Conservation (phyloP, 441 rosid genomes). For the Populus trichocarpa region DNA sequence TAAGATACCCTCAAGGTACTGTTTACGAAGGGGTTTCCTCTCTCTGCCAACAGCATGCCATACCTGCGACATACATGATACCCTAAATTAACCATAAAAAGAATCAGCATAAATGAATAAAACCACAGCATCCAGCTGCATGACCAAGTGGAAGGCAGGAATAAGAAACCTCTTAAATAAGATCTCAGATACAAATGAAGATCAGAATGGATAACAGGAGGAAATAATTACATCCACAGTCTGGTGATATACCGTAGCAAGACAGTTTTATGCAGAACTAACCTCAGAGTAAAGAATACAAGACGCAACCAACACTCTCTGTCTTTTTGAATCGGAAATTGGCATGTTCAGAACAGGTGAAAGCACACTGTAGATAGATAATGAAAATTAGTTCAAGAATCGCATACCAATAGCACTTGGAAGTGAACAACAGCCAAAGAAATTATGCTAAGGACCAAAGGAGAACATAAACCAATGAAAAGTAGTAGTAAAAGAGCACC, state of each 20-base stretch:
- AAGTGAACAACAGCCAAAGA: constrained; percentile 3
- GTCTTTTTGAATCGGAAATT: constrained; percentile 96
- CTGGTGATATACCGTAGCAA: constrained; percentile 9
- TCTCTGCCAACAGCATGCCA: constrained; percentile 98
- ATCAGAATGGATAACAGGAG: constrained; percentile 22
- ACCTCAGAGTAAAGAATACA: constrained; percentile 99
- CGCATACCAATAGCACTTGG: constrained; percentile 17
- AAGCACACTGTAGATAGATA: constrained; percentile 69
- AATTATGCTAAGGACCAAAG: neutral
- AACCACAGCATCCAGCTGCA: constrained; percentile 11
- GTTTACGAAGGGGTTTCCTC: constrained; percentile 81
- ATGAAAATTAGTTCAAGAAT: constrained; percentile 27
- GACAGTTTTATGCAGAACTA: constrained; percentile 37
- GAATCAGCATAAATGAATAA: constrained; percentile 18
- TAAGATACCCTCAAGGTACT: constrained; percentile 87
- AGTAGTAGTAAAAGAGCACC: neutral
- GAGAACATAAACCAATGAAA: constrained; percentile 1
- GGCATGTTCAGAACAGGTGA: constrained; percentile 99
- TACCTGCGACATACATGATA: constrained; percentile 49
- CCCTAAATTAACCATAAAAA: constrained; percentile 19
- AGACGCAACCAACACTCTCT: constrained; percentile 95
- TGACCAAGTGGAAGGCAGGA: constrained; percentile 19
- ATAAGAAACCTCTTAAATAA: neutral
- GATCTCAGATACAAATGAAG: constrained; percentile 16
- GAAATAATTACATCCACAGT: constrained; percentile 6